Evolutionary conservation across 495 filamentous ascomycete genomes (phyloP).

Genomic region (Xylaria flabelliformis): DNA sequence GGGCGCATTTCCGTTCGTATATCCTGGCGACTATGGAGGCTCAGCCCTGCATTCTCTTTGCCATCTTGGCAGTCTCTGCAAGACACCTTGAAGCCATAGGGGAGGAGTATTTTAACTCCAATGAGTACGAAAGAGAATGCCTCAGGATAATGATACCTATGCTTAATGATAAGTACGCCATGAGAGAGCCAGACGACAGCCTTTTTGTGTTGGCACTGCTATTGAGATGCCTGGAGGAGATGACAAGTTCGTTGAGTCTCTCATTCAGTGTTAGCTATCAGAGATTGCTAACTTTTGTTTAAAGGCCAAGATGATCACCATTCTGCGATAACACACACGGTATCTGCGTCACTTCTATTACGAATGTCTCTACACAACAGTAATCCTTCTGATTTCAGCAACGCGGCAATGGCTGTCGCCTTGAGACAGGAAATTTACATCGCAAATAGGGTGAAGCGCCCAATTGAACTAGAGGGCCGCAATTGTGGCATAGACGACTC

Average conservation of each 20-base stretch:
- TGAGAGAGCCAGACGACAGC: background rate
- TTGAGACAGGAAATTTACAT: slow-evolving; percentile 9
- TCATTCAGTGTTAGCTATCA: background rate
- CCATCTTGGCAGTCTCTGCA: background rate
- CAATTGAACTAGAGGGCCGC: background rate
- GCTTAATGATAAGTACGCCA: slow-evolving; percentile 1
- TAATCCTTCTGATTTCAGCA: slow-evolving; percentile 2
- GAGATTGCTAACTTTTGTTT: background rate
- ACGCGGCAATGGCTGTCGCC: background rate
- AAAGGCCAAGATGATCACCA: slow-evolving; percentile 1
- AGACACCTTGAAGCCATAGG: slow-evolving; percentile 1
- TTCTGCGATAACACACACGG: background rate
- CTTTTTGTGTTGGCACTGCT: background rate
- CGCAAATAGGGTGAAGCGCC: background rate
- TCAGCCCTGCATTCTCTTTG: background rate
- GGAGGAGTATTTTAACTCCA: background rate
- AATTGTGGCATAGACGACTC: background rate
- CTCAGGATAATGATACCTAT: slow-evolving; percentile 8
- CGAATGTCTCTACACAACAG: background rate
- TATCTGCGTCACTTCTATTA: slow-evolving; percentile 1
- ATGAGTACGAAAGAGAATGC: background rate
- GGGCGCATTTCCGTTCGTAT: background rate
- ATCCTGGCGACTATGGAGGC: background rate
- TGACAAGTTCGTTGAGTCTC: background rate
- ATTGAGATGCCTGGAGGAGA: background rate